Percentiles rank a stretch among this genome's conserved stretches.
phyloP scores from a whole-genome alignment of 164 flowering plant genomes.

The Vitis riparia region DNA sequence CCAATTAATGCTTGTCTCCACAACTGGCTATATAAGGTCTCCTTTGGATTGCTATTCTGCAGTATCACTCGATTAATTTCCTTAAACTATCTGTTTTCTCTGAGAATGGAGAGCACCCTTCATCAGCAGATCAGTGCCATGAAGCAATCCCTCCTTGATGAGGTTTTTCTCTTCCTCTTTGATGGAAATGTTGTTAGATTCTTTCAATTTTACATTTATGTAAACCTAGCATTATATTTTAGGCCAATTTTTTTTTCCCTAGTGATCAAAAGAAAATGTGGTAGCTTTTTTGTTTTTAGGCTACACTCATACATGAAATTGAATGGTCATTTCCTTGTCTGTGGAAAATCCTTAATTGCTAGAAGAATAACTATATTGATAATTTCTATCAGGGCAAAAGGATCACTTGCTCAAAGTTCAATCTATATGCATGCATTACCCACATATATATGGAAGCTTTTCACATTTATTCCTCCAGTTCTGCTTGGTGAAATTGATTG shows the following conservation, averaged over 20 bases:
- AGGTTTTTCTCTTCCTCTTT: slow-evolving; percentile 15
- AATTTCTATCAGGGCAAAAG: no score
- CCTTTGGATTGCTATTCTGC: background rate
- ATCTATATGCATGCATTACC: no score
- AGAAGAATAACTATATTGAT: no score
- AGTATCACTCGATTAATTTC: background rate
- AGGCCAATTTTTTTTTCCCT: background rate
- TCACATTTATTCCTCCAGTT: no score
- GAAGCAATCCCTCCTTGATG: slow-evolving; percentile 20
- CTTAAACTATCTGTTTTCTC: background rate
- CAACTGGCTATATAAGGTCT: background rate
- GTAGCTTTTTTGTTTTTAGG: background rate
- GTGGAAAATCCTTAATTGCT: no score
- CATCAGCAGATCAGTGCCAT: slow-evolving; percentile 13
- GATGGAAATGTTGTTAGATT: background rate
- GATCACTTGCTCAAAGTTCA: no score
- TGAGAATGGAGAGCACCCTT: slow-evolving; percentile 4
- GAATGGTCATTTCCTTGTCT: no score
- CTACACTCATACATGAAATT: no score
- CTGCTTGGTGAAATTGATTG: no score
- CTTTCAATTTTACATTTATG: background rate
- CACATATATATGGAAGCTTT: no score
- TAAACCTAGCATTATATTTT: background rate
- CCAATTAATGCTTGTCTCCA: background rate
- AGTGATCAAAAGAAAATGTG: background rate